Base-by-base conservation (phyloP, 257 asterid species). In the Solanum pimpinellifolium region DNA sequence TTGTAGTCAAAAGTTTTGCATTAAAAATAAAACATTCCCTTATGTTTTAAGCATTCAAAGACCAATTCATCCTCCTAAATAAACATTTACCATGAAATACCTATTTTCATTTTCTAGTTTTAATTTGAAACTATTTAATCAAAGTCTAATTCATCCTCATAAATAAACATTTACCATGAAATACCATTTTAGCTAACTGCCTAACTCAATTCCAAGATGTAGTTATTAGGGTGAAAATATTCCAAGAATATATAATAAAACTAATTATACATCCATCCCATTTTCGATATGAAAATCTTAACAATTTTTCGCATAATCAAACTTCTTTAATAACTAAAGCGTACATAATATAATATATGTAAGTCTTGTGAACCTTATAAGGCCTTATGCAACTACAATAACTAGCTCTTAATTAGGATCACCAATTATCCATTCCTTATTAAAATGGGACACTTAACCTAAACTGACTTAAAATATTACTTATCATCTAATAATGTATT, bases 1-100 rank as follows among this genome's bases (percentile, higher is more conserved):
- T 52, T 1, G 4, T 0, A 3, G 9, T 18, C 0, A 9, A 52
- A 52, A 52, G 3, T 52, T 0, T 2, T 6, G 6, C 9, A 52
- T 44, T 49, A 8, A 15, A 15, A 3, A 52, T 52, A 52, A 52
- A 6, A 6, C 20, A 23, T 18, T 2, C 23, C 62, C 62, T 16
- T 7, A 56, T n/a, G 8, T 20, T 56, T 56, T 4, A 56, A 56
- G 25, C 25, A 20, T 56, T 56, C 65, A 56, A 56, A 56, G 65
- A 18, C 65, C 20, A 56, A 20, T 56, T 56, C 65, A 56, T 18
- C 65, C n/a, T 56, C 65, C 7, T 56, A 56, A 56, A 56, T 56
- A 18, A 18, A 56, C 1, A 56, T 56, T 56, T 56, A 56, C 11
- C n/a, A 56, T 56, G 65, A 56, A 56, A 20, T 56, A 20, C n/a